A percentile compares a stretch with the other conserved stretches of the same genome.
Evolutionary conservation across 1,284 basidiomycete species (phyloP).

Genomic region (Ganoderma leucocontextum): DNA sequence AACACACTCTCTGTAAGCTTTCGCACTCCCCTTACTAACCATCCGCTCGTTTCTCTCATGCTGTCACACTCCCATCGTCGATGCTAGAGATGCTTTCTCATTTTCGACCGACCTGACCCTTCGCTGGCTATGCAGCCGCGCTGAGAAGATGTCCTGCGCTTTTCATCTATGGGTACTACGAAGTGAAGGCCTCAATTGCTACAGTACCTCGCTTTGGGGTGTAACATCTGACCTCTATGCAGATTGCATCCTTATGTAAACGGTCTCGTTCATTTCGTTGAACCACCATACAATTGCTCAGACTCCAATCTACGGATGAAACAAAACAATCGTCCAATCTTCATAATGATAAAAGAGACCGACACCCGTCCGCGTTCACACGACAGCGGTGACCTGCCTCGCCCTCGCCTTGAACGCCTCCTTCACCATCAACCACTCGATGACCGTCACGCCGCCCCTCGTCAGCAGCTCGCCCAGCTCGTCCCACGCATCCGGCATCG

Average conservation of each 20-base stretch:
- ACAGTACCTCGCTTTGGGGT: neutral
- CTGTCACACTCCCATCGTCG: neutral
- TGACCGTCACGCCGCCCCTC: conserved; percentile 22
- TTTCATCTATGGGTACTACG: neutral
- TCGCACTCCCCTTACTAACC: conserved; percentile 2
- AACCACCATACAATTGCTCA: neutral
- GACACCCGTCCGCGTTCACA: neutral
- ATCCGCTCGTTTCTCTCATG: neutral
- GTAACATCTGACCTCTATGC: neutral
- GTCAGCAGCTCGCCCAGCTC: conserved; percentile 27
- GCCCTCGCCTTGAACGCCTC: conserved; percentile 26
- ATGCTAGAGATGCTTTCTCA: neutral
- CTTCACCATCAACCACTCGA: conserved; percentile 34
- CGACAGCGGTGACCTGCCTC: neutral
- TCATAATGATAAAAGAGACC: too few relatives aligned
- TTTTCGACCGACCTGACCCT: neutral
- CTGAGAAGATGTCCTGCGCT: neutral
- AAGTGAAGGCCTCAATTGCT: neutral
- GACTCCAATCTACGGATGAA: neutral
- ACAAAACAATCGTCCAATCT: neutral
- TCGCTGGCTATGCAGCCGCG: neutral
- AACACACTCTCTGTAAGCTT: neutral
- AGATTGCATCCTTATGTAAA: neutral
- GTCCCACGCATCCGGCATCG: conserved; percentile 30
- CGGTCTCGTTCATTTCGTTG: neutral